These are phyloP conservation scores for Elsinoe australis DNA, from an alignment of 2,329 filamentous ascomycete species.

Conservation along the genomic window DNA sequence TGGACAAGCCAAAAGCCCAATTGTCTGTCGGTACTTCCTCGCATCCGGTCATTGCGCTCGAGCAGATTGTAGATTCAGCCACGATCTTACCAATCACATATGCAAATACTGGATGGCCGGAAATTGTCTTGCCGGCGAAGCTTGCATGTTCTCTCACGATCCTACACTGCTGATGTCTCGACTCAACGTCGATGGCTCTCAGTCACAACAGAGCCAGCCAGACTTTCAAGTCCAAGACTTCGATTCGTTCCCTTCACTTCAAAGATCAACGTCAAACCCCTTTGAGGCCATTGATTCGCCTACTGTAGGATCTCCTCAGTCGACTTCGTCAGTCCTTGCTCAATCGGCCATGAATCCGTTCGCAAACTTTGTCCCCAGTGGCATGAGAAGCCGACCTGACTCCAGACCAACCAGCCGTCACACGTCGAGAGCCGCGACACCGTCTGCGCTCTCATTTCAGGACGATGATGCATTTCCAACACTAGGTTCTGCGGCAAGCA, in stretches of 20 bases:
- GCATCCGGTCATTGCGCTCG: slow-evolving; percentile 92
- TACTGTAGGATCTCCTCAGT: slow-evolving; percentile 35
- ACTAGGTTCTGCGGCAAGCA: slow-evolving; percentile 63
- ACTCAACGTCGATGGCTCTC: slow-evolving; percentile 63
- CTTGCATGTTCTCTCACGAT: slow-evolving; percentile 96
- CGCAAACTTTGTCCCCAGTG: slow-evolving; percentile 48
- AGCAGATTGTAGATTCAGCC: slow-evolving; percentile 93
- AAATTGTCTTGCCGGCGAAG: slow-evolving; percentile 86
- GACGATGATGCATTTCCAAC: slow-evolving; percentile 94
- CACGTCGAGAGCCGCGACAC: slow-evolving; percentile 55
- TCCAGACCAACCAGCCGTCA: slow-evolving; percentile 82
- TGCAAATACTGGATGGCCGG: slow-evolving; percentile 99
- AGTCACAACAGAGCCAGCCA: slow-evolving; percentile 56
- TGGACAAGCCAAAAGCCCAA: slow-evolving; percentile 68
- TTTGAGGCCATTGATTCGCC: slow-evolving; percentile 35
- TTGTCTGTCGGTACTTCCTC: slow-evolving; percentile 96
- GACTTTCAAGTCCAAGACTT: slow-evolving; percentile 75
- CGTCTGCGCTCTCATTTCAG: slow-evolving; percentile 67
- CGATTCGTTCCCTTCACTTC: slow-evolving; percentile 74
- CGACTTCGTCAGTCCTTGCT: slow-evolving; percentile 37
- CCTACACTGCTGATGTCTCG: slow-evolving; percentile 78
- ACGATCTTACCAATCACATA: slow-evolving; percentile 88
- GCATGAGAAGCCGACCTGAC: slow-evolving; percentile 53
- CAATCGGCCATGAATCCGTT: slow-evolving; percentile 55
- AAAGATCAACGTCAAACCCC: slow-evolving; percentile 39